These are phyloP conservation scores for Vararia minispora DNA, from an alignment of 768 basidiomycete species.

Conservation along the genomic window DNA sequence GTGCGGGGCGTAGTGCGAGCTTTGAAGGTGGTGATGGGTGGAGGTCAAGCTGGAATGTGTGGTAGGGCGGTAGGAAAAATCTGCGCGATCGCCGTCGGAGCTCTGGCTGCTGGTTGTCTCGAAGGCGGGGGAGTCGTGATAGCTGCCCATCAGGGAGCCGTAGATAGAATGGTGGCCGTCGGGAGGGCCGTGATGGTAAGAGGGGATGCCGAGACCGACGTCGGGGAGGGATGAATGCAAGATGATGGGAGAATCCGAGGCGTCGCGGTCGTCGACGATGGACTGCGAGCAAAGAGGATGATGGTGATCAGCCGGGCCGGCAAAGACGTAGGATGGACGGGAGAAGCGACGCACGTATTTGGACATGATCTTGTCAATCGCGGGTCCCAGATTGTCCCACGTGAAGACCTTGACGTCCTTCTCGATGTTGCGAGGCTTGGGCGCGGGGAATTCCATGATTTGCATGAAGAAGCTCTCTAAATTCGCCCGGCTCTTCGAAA, in stretches of 20 bases:
- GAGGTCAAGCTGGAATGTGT: no score
- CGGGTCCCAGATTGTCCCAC: conserved; percentile 60
- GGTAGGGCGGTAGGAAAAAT: no score
- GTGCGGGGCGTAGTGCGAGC: conserved; percentile 3
- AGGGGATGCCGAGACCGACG: background rate
- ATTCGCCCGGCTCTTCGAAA: conserved; percentile 75
- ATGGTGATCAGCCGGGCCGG: background rate
- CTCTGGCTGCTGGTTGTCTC: no score
- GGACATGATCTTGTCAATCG: conserved; percentile 68
- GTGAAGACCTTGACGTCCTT: conserved; percentile 90
- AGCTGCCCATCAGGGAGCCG: background rate
- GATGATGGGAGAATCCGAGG: background rate
- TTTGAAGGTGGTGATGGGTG: background rate
- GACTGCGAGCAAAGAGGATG: background rate
- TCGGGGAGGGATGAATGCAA: conserved; percentile 6
- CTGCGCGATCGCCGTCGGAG: no score
- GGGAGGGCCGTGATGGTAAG: conserved; percentile 1
- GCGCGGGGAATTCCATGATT: conserved; percentile 93
- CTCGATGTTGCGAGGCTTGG: conserved; percentile 93
- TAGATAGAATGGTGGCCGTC: background rate
- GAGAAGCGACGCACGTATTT: conserved; percentile 55
- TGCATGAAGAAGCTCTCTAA: conserved; percentile 85
- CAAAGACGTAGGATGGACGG: background rate
- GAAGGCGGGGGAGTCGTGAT: background rate
- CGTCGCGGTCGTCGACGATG: background rate